Evolutionary conservation across 768 basidiomycete genomes (phyloP).

Genomic region (Cystofilobasidium bisporidii): DNA sequence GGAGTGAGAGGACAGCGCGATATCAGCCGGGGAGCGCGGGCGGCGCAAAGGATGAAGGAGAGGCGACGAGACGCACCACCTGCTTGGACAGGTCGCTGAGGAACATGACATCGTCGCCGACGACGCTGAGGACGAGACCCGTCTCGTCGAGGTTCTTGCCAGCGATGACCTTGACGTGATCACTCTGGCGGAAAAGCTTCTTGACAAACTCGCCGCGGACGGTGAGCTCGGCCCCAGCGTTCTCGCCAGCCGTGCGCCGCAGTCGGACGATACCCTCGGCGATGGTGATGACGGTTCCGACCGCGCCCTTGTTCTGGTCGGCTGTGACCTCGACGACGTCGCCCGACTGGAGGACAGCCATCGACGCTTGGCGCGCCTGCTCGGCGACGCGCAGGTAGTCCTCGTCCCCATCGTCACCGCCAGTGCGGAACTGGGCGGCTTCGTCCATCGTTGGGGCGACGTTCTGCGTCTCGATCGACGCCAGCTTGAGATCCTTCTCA

Average conservation of each 20-base stretch:
- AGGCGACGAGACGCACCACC: constrained; percentile 53
- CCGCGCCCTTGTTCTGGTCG: constrained; percentile 86
- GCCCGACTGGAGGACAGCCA: constrained; percentile 84
- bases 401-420: constrained; percentile 50
- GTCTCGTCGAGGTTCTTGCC: constrained; percentile 92
- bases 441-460: constrained; percentile 94
- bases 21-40: background rate
- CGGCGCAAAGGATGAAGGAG: background rate
- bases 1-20: no score
- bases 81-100: constrained; percentile 94
- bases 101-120: constrained; percentile 79
- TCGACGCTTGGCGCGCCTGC: constrained; percentile 80
- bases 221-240: constrained; percentile 77
- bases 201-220: constrained; percentile 70
- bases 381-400: constrained; percentile 87
- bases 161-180: constrained; percentile 96
- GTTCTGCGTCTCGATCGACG: constrained; percentile 66
- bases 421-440: constrained; percentile 77
- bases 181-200: constrained; percentile 91
- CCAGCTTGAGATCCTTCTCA: constrained; percentile 68
- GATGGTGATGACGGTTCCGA: constrained; percentile 85
- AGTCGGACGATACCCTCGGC: constrained; percentile 76
- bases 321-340: constrained; percentile 96
- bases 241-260: constrained; percentile 61
- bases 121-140: constrained; percentile 83